These are phyloP conservation scores for Fusarium phyllophilum DNA, from an alignment of 2,329 filamentous ascomycete species.

Conservation along the genomic window DNA sequence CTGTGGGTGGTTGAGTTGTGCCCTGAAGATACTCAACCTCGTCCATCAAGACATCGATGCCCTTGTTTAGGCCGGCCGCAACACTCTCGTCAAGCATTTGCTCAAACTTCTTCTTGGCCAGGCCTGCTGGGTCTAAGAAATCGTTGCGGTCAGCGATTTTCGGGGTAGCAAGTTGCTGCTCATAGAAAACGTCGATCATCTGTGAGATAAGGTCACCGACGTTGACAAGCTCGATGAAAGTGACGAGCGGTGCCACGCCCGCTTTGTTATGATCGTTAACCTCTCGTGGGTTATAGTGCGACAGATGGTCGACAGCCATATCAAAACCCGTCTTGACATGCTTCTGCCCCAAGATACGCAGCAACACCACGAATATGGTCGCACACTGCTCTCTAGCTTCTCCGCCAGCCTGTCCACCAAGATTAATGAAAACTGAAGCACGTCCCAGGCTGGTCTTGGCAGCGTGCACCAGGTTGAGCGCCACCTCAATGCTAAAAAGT, in stretches of 20 bases:
- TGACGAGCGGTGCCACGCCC: slow-evolving; percentile 90
- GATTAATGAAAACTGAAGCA: slow-evolving; percentile 80
- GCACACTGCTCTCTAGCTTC: slow-evolving; percentile 90
- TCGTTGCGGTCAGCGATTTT: slow-evolving; percentile 92
- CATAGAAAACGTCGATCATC: slow-evolving; percentile 99
- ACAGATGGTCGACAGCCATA: slow-evolving; percentile 89
- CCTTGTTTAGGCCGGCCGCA: slow-evolving; percentile 94
- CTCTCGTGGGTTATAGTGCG: slow-evolving; percentile 89
- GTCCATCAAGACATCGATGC: slow-evolving; percentile 97
- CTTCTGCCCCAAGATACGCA: slow-evolving; percentile 84
- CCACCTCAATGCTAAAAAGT: slow-evolving; percentile 95
- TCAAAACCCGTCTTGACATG: slow-evolving; percentile 96
- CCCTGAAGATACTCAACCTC: slow-evolving; percentile 96
- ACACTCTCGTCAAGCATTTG: slow-evolving; percentile 98
- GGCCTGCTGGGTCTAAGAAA: slow-evolving; percentile 88
- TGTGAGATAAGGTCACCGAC: slow-evolving; percentile 97
- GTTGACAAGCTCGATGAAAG: slow-evolving; percentile 96
- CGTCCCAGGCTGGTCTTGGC: slow-evolving; percentile 90
- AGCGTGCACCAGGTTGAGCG: slow-evolving; percentile 85
- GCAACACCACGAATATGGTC: slow-evolving; percentile 84
- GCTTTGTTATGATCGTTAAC: slow-evolving; percentile 75
- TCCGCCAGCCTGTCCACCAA: slow-evolving; percentile 82
- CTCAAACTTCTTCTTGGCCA: slow-evolving; percentile 98
- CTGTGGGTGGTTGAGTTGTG: slow-evolving; percentile 84
- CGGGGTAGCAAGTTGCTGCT: slow-evolving; percentile 87